phyloP scores from a whole-genome alignment of 768 basidiomycete species.

The Pleurotus platypus region DNA sequence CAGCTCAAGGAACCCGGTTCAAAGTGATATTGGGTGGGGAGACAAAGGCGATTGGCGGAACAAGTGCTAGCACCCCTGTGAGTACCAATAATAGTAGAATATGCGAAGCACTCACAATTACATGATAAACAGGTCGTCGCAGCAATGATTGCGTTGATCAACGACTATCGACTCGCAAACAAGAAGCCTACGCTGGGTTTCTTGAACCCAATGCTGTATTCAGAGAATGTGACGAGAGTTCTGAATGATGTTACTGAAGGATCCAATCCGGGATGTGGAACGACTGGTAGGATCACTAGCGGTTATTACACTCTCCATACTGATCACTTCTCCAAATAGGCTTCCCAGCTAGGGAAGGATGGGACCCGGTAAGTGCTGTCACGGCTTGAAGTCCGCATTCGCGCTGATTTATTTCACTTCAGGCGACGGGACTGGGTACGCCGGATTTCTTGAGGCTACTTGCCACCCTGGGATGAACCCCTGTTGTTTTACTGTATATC shows the following conservation, averaged over 20 bases:
- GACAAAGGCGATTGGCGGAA: conserved; percentile 27
- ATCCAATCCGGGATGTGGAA: conserved; percentile 20
- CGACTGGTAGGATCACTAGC: not conserved
- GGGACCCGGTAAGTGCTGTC: conserved; percentile 17
- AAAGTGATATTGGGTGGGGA: conserved; percentile 29
- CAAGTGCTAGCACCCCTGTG: conserved; percentile 7
- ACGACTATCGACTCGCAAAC: conserved; percentile 37
- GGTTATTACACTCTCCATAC: not conserved
- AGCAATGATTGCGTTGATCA: conserved; percentile 42
- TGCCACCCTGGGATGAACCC: not conserved
- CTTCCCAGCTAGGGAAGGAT: conserved; percentile 18
- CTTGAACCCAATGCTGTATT: conserved; percentile 17
- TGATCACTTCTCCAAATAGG: conserved; percentile 12
- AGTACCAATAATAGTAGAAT: not conserved
- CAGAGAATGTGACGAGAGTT: conserved; percentile 3
- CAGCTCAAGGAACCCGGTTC: conserved; percentile 15
- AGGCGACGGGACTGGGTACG: conserved; percentile 1
- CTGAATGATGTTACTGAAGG: conserved; percentile 38
- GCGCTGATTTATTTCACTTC: not conserved
- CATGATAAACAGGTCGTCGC: conserved; percentile 32
- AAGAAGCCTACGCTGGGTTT: conserved; percentile 34
- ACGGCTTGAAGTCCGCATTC: not conserved
- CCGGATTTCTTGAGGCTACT: conserved; percentile 3
- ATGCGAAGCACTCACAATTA: too few species aligned
- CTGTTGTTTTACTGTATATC: too few species aligned